phyloP scores from a whole-genome alignment of 331 rosid genomes.

The Spiraea crenata region DNA sequence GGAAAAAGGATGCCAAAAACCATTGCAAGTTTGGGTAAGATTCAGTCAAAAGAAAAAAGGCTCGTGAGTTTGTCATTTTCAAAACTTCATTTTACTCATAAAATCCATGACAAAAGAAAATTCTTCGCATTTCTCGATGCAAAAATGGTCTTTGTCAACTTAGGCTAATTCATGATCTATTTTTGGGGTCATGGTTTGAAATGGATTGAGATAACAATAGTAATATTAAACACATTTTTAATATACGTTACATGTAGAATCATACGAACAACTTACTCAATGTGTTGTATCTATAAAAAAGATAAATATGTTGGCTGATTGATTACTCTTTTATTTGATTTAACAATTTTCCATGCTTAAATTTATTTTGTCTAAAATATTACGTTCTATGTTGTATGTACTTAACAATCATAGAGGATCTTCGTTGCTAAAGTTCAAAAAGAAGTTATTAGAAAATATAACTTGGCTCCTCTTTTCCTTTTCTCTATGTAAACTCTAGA shows the following conservation, averaged over 20 bases:
- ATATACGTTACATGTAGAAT: too few relatives aligned
- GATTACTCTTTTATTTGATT: too few relatives aligned
- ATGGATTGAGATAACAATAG: not conserved
- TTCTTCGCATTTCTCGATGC: too few relatives aligned
- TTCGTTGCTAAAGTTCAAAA: not conserved
- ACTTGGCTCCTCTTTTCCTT: not conserved
- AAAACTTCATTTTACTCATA: slow-evolving; percentile 1
- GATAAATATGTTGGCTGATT: too few relatives aligned
- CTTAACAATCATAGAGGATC: not conserved
- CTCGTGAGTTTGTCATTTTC: slow-evolving; percentile 21
- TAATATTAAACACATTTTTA: too few relatives aligned
- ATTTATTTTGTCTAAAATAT: too few relatives aligned
- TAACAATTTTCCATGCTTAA: too few relatives aligned
- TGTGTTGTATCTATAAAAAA: too few relatives aligned
- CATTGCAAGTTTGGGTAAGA: not conserved
- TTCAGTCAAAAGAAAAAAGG: not conserved
- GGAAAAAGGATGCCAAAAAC: not conserved
- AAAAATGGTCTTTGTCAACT: slow-evolving; percentile 1
- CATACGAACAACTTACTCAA: not conserved
- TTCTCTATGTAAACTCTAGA: not conserved
- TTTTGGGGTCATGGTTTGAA: not conserved
- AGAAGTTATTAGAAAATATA: not conserved
- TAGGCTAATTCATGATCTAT: not conserved
- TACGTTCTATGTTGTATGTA: too few relatives aligned
- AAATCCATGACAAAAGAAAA: too few relatives aligned